phyloP scores from a whole-genome alignment of 1,284 basidiomycete genomes.

The Mixia osmundae region DNA sequence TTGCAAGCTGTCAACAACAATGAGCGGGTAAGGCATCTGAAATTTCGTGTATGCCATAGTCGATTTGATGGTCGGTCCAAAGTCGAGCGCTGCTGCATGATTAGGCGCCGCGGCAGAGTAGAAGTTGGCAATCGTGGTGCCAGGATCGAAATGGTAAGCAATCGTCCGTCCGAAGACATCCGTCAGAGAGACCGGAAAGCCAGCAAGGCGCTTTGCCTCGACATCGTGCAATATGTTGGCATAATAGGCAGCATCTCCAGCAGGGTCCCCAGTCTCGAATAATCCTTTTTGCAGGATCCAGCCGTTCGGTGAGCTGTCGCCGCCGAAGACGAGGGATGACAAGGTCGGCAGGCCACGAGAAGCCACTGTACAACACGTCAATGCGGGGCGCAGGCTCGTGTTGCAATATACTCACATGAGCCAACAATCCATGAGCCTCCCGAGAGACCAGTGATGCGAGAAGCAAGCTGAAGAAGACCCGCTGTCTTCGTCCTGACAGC shows the following conservation, averaged over 20 bases:
- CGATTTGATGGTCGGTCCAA: slow-evolving; percentile 10
- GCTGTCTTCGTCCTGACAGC: slow-evolving; percentile 35
- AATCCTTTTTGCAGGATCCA: slow-evolving; percentile 9
- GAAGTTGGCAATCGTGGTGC: slow-evolving; percentile 12
- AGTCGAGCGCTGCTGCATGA: slow-evolving; percentile 10
- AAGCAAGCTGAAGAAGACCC: slow-evolving; percentile 38
- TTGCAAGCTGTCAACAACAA: slow-evolving; percentile 13
- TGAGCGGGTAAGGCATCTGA: slow-evolving; percentile 14
- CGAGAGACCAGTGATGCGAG: slow-evolving; percentile 37
- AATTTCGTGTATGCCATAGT: slow-evolving; percentile 11
- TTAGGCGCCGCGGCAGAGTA: slow-evolving; percentile 1
- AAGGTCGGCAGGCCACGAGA: slow-evolving; percentile 12
- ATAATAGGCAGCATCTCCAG: too few species aligned
- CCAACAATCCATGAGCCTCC: slow-evolving; percentile 24
- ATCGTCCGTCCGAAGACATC: slow-evolving; percentile 9
- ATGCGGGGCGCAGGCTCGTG: too few species aligned
- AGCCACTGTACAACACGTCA: too few species aligned
- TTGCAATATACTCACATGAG: too few species aligned
- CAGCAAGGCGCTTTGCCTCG: slow-evolving; percentile 10
- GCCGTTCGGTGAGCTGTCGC: background rate
- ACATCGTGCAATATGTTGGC: slow-evolving; percentile 10
- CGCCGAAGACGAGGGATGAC: slow-evolving; percentile 13
- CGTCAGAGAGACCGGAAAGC: slow-evolving; percentile 13
- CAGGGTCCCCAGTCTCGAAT: too few species aligned
- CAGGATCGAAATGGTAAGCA: slow-evolving; percentile 14